phyloP scores from a whole-genome alignment of 495 filamentous ascomycete species.

The Beverwykella pulmonaria region DNA sequence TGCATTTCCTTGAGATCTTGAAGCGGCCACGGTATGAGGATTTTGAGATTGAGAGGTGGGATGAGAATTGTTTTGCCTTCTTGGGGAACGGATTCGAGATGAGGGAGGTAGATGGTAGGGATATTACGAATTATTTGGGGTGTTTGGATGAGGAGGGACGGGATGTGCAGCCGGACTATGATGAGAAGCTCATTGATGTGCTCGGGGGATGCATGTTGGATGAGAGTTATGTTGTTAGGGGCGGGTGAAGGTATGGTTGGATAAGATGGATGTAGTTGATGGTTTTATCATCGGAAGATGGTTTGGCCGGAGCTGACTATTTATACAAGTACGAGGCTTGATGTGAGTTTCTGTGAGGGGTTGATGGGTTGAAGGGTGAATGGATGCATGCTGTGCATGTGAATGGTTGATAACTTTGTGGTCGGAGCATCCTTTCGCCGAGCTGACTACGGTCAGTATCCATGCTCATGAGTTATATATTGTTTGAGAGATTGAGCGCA shows the following conservation, averaged over 20 bases:
- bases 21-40: conserved; percentile 48
- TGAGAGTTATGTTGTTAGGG: conserved; percentile 13
- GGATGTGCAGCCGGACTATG: conserved; percentile 45
- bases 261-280: too few relatives aligned
- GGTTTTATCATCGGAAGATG: too few relatives aligned
- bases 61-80: conserved; percentile 47
- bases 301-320: too few relatives aligned
- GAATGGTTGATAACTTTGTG: too few relatives aligned
- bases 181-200: conserved; percentile 39
- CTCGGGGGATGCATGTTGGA: conserved; percentile 39
- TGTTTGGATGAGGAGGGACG: conserved; percentile 39
- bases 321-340: too few relatives aligned
- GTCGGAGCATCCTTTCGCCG: too few relatives aligned
- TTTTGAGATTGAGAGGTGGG: conserved; percentile 48
- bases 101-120: conserved; percentile 46
- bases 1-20: conserved; percentile 51
- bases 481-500: too few relatives aligned
- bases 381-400: too few relatives aligned
- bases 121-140: conserved; percentile 48
- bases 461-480: too few relatives aligned
- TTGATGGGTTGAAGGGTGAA: too few relatives aligned
- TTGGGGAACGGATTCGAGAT: conserved; percentile 51
- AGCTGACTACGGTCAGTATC: too few relatives aligned
- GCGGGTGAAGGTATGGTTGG: neutral
- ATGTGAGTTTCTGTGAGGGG: too few relatives aligned